Conservation (phyloP, 495 filamentous ascomycete genomes). For the Aspergillus ellipticus region DNA sequence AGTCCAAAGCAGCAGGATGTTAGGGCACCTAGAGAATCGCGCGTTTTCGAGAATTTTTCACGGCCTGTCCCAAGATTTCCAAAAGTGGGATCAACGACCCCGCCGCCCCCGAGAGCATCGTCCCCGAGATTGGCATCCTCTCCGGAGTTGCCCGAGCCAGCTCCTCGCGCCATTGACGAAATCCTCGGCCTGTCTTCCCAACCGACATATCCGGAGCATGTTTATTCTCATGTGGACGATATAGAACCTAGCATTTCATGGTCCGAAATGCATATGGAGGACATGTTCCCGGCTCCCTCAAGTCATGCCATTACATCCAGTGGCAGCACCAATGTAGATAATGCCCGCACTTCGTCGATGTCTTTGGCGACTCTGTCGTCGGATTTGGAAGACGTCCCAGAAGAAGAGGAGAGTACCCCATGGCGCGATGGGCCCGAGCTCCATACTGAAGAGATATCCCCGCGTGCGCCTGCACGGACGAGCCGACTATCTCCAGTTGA, state of each 20-base stretch:
- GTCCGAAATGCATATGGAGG: slow-evolving; percentile 17
- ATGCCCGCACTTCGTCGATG: slow-evolving; percentile 41
- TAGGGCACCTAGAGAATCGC: slow-evolving; percentile 27
- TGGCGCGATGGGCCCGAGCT: slow-evolving; percentile 30
- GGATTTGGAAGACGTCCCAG: slow-evolving; percentile 64
- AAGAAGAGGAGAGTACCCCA: slow-evolving; percentile 58
- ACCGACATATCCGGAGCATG: slow-evolving; percentile 32
- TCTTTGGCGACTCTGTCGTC: slow-evolving; percentile 31
- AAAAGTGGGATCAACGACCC: slow-evolving; percentile 25
- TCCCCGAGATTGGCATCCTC: slow-evolving; percentile 30
- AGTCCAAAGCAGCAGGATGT: slow-evolving; percentile 16
- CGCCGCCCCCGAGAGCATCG: slow-evolving; percentile 26
- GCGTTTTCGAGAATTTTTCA: slow-evolving; percentile 48
- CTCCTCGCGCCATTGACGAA: slow-evolving; percentile 43
- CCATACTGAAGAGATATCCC: slow-evolving; percentile 14
- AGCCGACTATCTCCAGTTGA: slow-evolving; percentile 7
- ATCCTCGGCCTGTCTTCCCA: slow-evolving; percentile 33
- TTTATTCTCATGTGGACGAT: slow-evolving; percentile 29
- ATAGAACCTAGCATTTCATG: slow-evolving; percentile 11
- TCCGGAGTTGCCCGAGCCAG: slow-evolving; percentile 34
- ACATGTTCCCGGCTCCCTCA: slow-evolving; percentile 14
- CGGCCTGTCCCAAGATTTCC: slow-evolving; percentile 41
- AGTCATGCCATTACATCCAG: slow-evolving; percentile 41
- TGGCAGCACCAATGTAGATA: slow-evolving; percentile 45
- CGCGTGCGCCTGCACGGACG: slow-evolving; percentile 19